Percentiles rank a stretch among this genome's conserved stretches.
Evolutionary conservation across 257 asterid genomes (phyloP).

Genomic region (Ilex aquifolium): DNA sequence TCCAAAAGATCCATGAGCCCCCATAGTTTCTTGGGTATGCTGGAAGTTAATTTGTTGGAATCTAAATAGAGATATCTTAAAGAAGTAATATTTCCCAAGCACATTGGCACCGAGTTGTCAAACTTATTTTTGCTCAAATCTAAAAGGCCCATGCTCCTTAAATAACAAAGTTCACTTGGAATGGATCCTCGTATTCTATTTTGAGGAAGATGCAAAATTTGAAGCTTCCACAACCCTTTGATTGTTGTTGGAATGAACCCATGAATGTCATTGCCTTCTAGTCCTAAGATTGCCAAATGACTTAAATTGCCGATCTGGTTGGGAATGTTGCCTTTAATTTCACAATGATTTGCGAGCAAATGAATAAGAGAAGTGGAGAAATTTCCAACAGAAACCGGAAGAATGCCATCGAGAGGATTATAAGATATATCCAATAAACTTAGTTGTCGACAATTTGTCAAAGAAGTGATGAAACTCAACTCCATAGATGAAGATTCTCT

Average conservation of each 20-base stretch:
- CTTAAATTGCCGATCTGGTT: slow-evolving; percentile 27
- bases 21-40: slow-evolving; percentile 23
- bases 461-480: neutral
- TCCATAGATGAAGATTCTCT: slow-evolving; percentile 5
- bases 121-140: slow-evolving; percentile 6
- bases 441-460: too few relatives aligned
- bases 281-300: slow-evolving; percentile 8
- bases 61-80: neutral
- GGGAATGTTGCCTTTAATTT: slow-evolving; percentile 28
- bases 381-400: slow-evolving; percentile 30
- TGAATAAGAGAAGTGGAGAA: slow-evolving; percentile 17
- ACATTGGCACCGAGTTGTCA: slow-evolving; percentile 24
- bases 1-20: slow-evolving; percentile 14
- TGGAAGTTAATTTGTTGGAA: slow-evolving; percentile 21
- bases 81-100: slow-evolving; percentile 17
- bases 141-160: slow-evolving; percentile 11
- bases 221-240: slow-evolving; percentile 14
- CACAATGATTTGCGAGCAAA: neutral
- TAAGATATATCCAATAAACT: neutral
- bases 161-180: slow-evolving; percentile 10
- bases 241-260: slow-evolving; percentile 20
- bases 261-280: slow-evolving; percentile 17
- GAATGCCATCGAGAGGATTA: slow-evolving; percentile 15
- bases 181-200: slow-evolving; percentile 19
- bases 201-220: slow-evolving; percentile 3